These are phyloP conservation scores for Dysphania ambrosioides DNA, from an alignment of 148 eudicot genomes.

Conservation along the genomic window DNA sequence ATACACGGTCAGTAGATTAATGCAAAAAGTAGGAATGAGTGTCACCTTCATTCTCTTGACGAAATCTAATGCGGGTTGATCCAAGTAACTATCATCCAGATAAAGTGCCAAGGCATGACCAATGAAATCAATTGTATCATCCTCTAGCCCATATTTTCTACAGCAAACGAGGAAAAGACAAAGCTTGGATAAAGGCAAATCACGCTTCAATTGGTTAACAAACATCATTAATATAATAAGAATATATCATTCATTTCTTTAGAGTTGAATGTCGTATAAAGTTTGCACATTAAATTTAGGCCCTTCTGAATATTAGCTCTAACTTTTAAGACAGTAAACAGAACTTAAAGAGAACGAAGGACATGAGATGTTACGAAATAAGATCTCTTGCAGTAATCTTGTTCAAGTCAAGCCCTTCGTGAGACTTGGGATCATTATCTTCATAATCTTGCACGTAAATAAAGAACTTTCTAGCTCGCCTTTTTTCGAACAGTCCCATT, in stretches of 20 bases:
- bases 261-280: too few species aligned
- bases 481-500: constrained; percentile 78
- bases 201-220: neutral
- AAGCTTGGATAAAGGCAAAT: neutral
- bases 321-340: neutral
- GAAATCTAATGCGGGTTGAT: constrained; percentile 67
- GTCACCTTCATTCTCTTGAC: constrained; percentile 73
- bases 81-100: constrained; percentile 58
- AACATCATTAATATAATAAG: neutral
- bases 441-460: constrained; percentile 81
- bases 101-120: constrained; percentile 84
- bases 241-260: too few species aligned
- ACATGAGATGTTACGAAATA: constrained; percentile 50
- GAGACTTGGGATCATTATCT: constrained; percentile 72
- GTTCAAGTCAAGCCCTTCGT: constrained; percentile 65
- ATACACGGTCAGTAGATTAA: neutral
- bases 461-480: constrained; percentile 79
- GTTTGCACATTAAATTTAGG: too few species aligned
- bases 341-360: neutral
- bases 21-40: neutral
- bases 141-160: constrained; percentile 80
- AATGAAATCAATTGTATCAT: constrained; percentile 74
- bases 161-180: constrained; percentile 13
- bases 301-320: neutral
- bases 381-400: constrained; percentile 63